These are phyloP conservation scores for Fusarium pilosicola DNA, from an alignment of 2,329 filamentous ascomycete genomes.

Conservation along the genomic window DNA sequence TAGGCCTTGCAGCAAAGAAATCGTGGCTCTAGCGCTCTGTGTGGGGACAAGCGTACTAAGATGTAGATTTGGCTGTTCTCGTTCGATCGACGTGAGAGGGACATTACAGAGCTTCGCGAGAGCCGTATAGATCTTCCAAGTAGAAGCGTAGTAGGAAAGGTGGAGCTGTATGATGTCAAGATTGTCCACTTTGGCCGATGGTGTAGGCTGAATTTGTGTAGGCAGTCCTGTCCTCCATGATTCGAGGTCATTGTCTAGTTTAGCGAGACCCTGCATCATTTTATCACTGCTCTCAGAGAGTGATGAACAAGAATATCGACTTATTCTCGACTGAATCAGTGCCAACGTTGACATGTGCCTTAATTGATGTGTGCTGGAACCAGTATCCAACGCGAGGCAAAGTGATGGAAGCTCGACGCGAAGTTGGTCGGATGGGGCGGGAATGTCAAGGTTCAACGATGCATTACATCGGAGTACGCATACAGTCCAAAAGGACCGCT, in stretches of 20 bases:
- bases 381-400: rapidly evolving
- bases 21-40: background rate
- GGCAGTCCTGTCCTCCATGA: background rate
- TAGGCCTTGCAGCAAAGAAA: background rate
- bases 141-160: background rate
- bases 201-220: background rate
- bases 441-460: background rate
- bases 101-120: background rate
- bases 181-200: background rate
- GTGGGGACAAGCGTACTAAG: background rate
- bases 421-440: background rate
- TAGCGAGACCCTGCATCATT: background rate
- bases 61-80: background rate
- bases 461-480: background rate
- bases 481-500: background rate
- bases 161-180: background rate
- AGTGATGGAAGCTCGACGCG: background rate
- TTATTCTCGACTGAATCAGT: background rate
- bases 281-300: background rate
- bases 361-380: too few species aligned
- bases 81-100: background rate
- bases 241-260: background rate
- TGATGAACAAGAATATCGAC: rapidly evolving
- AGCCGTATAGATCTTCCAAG: background rate
- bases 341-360: background rate